Percentiles rank a stretch among this genome's conserved stretches.
Conservation (phyloP, 1,284 basidiomycete genomes). For the Fomitiporia mediterranea region DNA sequence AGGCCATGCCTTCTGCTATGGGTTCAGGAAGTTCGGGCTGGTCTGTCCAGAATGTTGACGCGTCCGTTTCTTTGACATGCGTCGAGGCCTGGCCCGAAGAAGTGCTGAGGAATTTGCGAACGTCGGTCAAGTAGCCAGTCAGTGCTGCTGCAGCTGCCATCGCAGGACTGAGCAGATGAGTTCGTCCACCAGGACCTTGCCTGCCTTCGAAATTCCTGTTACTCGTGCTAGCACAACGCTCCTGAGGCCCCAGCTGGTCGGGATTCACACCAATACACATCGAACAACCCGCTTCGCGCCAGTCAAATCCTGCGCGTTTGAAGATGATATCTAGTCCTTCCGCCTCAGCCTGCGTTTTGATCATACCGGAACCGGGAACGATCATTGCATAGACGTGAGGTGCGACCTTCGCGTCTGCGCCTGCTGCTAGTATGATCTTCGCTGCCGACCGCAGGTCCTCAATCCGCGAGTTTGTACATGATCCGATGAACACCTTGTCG, state of each 20-base stretch:
- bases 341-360: conserved; percentile 93
- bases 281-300: conserved; percentile 96
- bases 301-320: conserved; percentile 94
- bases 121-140: conserved; percentile 84
- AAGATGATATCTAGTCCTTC: conserved; percentile 90
- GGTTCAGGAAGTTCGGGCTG: conserved; percentile 64
- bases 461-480: conserved; percentile 95
- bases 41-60: conserved; percentile 62
- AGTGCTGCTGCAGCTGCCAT: conserved; percentile 96
- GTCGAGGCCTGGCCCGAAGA: conserved; percentile 22
- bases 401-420: conserved; percentile 76
- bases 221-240: conserved; percentile 93
- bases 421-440: conserved; percentile 73
- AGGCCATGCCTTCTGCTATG: conserved; percentile 22
- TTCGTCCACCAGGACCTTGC: conserved; percentile 84
- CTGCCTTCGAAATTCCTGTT: conserved; percentile 97
- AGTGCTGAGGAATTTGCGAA: conserved; percentile 72
- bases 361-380: conserved; percentile 90
- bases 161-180: conserved; percentile 89
- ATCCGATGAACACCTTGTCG: conserved; percentile 96
- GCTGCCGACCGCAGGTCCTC: conserved; percentile 93
- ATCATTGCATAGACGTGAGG: conserved; percentile 88
- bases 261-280: conserved; percentile 99
- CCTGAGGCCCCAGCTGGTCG: conserved; percentile 84
- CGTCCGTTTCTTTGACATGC: conserved; percentile 15